Conservation (phyloP, 2,329 filamentous ascomycete genomes). For the Neofusicoccum umdonicola region DNA sequence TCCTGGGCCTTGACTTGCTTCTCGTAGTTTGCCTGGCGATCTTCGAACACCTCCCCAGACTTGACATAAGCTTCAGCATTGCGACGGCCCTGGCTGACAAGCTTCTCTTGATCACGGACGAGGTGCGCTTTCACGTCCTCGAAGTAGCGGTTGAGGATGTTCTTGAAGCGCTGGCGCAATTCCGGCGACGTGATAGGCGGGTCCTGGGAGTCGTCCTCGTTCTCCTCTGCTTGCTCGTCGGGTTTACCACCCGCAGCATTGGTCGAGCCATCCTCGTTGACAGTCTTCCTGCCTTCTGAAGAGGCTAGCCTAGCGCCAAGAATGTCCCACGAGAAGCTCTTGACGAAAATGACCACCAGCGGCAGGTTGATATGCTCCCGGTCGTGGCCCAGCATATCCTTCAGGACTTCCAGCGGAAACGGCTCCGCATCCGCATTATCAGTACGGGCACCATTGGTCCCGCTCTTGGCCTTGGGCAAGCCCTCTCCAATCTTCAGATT, state of each 20-base stretch:
- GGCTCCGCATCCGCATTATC: conserved; percentile 75
- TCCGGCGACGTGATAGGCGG: conserved; percentile 73
- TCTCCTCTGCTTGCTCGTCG: conserved; percentile 51
- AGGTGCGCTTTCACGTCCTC: conserved; percentile 90
- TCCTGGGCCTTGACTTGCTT: conserved; percentile 91
- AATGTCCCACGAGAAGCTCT: conserved; percentile 94
- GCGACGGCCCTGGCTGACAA: conserved; percentile 81
- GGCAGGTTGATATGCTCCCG: conserved; percentile 89
- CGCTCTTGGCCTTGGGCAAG: conserved; percentile 61
- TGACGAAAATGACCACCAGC: conserved; percentile 90
- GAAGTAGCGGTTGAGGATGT: conserved; percentile 82
- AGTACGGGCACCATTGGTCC: conserved; percentile 53
- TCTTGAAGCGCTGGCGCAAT: conserved; percentile 80
- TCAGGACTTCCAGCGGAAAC: conserved; percentile 95
- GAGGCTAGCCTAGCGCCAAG: conserved; percentile 72
- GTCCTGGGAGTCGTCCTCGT: conserved; percentile 60
- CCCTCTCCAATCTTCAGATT: conserved; percentile 51
- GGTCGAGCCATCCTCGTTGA: conserved; percentile 75
- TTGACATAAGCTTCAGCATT: conserved; percentile 99
- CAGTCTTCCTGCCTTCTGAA: conserved; percentile 76
- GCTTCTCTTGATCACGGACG: conserved; percentile 84
- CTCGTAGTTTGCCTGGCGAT: conserved; percentile 92
- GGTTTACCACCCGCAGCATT: conserved; percentile 49
- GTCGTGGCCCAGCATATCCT: conserved; percentile 91
- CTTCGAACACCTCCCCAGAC: conserved; percentile 96